A percentile compares a stretch with the other conserved stretches of the same genome.
Evolutionary conservation across 2,329 filamentous ascomycete genomes (phyloP).

Genomic region (Colletotrichum magnum): DNA sequence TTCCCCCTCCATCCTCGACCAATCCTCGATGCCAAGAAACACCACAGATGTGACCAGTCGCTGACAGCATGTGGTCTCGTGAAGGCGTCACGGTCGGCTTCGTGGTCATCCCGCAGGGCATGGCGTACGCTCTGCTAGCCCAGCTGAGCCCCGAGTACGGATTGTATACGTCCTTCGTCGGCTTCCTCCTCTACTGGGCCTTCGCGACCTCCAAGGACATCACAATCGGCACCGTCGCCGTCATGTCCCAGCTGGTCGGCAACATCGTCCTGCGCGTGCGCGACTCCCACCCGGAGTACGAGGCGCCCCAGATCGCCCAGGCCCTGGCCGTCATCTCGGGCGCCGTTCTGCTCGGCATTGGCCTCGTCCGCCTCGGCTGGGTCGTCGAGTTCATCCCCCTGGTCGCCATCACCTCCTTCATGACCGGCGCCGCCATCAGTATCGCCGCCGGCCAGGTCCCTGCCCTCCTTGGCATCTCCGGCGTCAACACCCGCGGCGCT

Average conservation of each 20-base stretch:
- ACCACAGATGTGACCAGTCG: not conserved
- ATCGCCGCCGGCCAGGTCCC: conserved; percentile 65
- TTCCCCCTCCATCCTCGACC: not conserved
- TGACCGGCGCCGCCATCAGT: conserved; percentile 65
- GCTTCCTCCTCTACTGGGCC: conserved; percentile 84
- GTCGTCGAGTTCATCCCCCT: conserved; percentile 67
- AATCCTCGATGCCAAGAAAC: not conserved
- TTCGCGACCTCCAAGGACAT: conserved; percentile 90
- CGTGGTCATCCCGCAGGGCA: conserved; percentile 83
- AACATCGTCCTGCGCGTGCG: conserved; percentile 59
- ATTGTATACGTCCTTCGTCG: conserved; percentile 87
- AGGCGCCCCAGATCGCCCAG: conserved; percentile 58
- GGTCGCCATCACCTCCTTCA: conserved; percentile 64
- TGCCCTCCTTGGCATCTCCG: conserved; percentile 57
- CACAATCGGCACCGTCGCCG: conserved; percentile 74
- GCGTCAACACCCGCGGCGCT: conserved; percentile 60
- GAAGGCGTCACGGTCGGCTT: conserved; percentile 75
- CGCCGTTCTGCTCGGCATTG: conserved; percentile 58
- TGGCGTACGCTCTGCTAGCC: conserved; percentile 84
- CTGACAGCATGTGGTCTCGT: conserved; percentile 33
- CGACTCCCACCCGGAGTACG: conserved; percentile 50
- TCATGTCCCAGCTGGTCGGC: conserved; percentile 66
- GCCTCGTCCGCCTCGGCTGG: conserved; percentile 63
- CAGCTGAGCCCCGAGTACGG: conserved; percentile 78
- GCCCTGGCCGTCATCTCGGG: conserved; percentile 62